Conservation (phyloP, 805 yeast genomes). For the Monosporozyma yasuniensis region DNA sequence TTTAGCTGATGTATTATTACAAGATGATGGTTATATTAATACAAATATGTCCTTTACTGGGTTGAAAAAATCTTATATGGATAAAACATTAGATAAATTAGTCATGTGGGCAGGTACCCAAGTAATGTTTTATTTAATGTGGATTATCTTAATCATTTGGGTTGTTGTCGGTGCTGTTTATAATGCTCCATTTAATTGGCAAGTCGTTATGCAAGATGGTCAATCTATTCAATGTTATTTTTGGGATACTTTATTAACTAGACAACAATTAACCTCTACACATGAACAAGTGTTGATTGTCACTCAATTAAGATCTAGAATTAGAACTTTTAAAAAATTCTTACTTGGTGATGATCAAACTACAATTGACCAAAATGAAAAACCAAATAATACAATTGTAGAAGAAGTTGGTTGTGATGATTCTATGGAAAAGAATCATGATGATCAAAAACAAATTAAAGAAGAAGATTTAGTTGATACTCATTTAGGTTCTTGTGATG, state of each 20-base stretch:
- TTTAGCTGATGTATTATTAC: conserved; percentile 10
- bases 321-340: conserved; percentile 17
- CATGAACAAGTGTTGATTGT: conserved; percentile 23
- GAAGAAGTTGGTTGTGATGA: neutral
- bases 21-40: conserved; percentile 12
- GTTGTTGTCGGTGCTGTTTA: conserved; percentile 23
- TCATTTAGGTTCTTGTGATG: neutral
- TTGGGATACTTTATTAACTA: conserved; percentile 35
- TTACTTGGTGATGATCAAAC: conserved; percentile 5
- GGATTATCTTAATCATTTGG: conserved; percentile 25
- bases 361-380: neutral
- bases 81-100: conserved; percentile 17
- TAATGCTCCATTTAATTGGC: conserved; percentile 32
- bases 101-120: conserved; percentile 25
- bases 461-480: neutral
- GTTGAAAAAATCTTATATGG: conserved; percentile 17
- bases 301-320: conserved; percentile 25
- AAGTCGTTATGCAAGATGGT: conserved; percentile 36
- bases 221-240: conserved; percentile 34
- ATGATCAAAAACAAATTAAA: neutral
- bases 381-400: neutral
- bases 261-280: conserved; percentile 31
- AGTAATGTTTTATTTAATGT: conserved; percentile 21
- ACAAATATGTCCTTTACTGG: conserved; percentile 23
- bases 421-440: neutral